Evolutionary conservation across 1,284 basidiomycete genomes (phyloP).

Genomic region (Papiliotrema flavescens): DNA sequence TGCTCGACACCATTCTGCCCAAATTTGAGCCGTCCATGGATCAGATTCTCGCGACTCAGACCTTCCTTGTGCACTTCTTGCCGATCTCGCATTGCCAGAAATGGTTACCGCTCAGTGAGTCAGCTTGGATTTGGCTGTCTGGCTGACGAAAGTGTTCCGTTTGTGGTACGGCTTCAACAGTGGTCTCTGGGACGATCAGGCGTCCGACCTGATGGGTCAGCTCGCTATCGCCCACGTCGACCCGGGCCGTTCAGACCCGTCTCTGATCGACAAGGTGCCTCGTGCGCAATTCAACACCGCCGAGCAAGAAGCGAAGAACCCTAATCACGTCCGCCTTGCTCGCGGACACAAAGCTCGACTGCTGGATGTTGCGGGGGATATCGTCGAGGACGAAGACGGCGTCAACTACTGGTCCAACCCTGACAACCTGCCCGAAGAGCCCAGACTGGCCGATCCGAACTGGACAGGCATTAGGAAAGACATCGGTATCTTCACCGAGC

Average conservation of each 20-base stretch:
- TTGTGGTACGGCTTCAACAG: constrained; percentile 80
- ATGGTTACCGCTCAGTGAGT: constrained; percentile 65
- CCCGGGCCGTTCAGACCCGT: constrained; percentile 67
- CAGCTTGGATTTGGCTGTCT: background rate
- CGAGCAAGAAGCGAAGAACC: constrained; percentile 36
- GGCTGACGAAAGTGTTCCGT: constrained; percentile 56
- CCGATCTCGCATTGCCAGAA: constrained; percentile 72
- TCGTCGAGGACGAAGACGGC: constrained; percentile 57
- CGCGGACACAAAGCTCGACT: constrained; percentile 32
- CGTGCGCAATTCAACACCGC: constrained; percentile 32
- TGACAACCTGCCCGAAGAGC: constrained; percentile 53
- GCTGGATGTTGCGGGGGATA: constrained; percentile 34
- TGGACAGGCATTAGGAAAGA: constrained; percentile 75
- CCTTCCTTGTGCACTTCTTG: constrained; percentile 75
- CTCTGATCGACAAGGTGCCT: constrained; percentile 60
- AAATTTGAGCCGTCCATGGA: constrained; percentile 74
- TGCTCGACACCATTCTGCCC: constrained; percentile 66
- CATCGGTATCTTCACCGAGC: constrained; percentile 80
- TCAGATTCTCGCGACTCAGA: constrained; percentile 70
- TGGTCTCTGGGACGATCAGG: constrained; percentile 77
- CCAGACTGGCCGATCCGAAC: constrained; percentile 61
- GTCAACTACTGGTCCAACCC: constrained; percentile 40
- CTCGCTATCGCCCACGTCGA: constrained; percentile 71
- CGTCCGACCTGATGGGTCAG: constrained; percentile 63
- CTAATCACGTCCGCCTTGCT: constrained; percentile 16